These are phyloP conservation scores for Mikania micrantha DNA, from an alignment of 129 eudicot genomes.

Conservation along the genomic window DNA sequence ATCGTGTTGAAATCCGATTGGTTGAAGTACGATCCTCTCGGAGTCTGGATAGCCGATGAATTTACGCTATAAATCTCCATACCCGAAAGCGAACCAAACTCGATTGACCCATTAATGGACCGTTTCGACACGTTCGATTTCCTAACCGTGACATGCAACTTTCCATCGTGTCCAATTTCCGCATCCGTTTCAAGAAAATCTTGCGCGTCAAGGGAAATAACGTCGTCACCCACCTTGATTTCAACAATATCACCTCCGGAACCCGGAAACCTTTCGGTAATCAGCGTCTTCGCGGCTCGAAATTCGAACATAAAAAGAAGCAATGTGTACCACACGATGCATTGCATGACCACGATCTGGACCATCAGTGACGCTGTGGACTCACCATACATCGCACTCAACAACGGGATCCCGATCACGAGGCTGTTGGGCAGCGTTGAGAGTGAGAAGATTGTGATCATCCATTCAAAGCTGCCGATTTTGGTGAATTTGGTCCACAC, in stretches of 20 bases:
- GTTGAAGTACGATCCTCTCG: conserved; percentile 43
- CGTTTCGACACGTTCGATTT: conserved; percentile 38
- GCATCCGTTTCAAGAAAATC: conserved; percentile 36
- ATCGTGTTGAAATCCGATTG: conserved; percentile 42
- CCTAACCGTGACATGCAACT: conserved; percentile 44
- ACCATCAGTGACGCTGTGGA: conserved; percentile 40
- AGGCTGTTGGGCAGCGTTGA: conserved; percentile 56
- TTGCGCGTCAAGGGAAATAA: conserved; percentile 46
- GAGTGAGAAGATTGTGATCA: conserved; percentile 48
- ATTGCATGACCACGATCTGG: conserved; percentile 52
- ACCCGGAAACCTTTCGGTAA: conserved; percentile 44
- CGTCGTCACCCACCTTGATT: conserved; percentile 40
- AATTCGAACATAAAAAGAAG: conserved; percentile 48
- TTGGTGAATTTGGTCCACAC: conserved; percentile 28
- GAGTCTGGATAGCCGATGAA: conserved; percentile 48
- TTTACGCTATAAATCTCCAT: conserved; percentile 47
- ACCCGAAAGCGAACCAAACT: conserved; percentile 34
- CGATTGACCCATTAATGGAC: conserved; percentile 21
- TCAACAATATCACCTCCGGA: conserved; percentile 39
- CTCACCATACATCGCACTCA: conserved; percentile 47
- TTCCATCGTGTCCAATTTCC: conserved; percentile 43
- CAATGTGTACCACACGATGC: conserved; percentile 58
- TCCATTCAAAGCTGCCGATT: conserved; percentile 43
- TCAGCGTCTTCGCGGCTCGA: conserved; percentile 42
- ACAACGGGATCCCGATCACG: conserved; percentile 51